phyloP scores from a whole-genome alignment of 306 rosid species.

The Prunus campanulata region DNA sequence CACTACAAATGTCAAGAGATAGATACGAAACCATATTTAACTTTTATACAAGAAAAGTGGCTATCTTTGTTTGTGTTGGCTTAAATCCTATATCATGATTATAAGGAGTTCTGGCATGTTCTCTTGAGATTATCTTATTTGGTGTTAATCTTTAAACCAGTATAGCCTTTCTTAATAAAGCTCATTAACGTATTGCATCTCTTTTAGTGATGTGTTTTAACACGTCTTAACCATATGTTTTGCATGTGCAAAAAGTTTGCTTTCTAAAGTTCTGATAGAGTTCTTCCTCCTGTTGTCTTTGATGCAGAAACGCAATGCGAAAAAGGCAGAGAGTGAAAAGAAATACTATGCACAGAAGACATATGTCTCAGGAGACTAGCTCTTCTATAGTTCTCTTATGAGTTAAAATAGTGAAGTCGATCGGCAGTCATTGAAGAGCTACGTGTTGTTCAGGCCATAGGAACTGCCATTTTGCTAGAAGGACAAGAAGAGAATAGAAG shows the following conservation, averaged over 20 bases:
- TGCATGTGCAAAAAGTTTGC: background rate
- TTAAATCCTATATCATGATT: background rate
- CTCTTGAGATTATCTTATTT: background rate
- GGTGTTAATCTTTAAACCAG: background rate
- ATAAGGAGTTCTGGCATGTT: background rate
- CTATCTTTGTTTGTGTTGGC: background rate
- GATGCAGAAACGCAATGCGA: conserved; percentile 90
- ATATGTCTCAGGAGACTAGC: conserved; percentile 77
- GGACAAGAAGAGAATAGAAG: conserved; percentile 16
- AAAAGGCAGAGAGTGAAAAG: conserved; percentile 73
- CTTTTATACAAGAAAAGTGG: background rate
- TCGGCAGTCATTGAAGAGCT: conserved; percentile 27
- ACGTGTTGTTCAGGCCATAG: conserved; percentile 23
- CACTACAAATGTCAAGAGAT: background rate
- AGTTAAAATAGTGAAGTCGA: conserved; percentile 20
- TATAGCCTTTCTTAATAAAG: background rate
- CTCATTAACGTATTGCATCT: background rate
- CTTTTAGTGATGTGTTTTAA: background rate
- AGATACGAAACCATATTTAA: background rate
- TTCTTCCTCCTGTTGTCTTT: background rate
- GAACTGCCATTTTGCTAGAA: conserved; percentile 21
- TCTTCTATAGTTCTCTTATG: conserved; percentile 11
- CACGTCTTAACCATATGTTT: background rate
- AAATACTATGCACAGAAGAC: conserved; percentile 81
- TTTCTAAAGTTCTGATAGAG: background rate